Evolutionary conservation across 73 alveolate species (phyloP).

Genomic region (Symbiodinium pilosum): DNA sequence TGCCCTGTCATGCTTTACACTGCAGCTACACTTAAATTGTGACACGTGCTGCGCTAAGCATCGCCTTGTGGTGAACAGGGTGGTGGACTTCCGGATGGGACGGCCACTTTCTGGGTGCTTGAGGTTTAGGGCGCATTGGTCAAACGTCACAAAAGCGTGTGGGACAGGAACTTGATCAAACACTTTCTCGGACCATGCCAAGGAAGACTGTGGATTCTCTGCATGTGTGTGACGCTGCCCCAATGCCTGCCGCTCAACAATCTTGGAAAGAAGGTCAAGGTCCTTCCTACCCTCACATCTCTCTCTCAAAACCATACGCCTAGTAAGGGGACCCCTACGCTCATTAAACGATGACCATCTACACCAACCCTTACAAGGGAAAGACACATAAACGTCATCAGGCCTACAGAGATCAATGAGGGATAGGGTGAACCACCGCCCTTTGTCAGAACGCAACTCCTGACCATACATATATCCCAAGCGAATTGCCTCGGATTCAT

Average conservation of each 20-base stretch:
- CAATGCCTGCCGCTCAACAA: not conserved
- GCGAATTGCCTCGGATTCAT: not conserved
- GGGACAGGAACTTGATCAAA: not conserved
- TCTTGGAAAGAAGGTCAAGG: not conserved
- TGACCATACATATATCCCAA: not conserved
- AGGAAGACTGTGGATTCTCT: not conserved
- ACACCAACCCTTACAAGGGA: not conserved
- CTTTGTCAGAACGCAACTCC: not conserved
- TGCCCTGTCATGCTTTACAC: not conserved
- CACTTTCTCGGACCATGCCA: not conserved
- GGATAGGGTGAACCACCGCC: not conserved
- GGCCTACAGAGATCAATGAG: not conserved
- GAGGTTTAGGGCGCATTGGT: not conserved
- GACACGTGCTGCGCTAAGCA: not conserved
- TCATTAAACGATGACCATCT: not conserved
- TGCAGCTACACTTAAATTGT: not conserved
- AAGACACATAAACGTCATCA: not conserved
- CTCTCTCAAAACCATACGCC: not conserved
- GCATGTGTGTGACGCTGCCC: not conserved
- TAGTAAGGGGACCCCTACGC: not conserved
- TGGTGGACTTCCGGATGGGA: not conserved
- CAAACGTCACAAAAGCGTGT: not conserved
- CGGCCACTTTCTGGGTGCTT: not conserved
- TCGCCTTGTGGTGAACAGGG: not conserved
- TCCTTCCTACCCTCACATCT: not conserved